These are phyloP conservation scores for Yarrowia porcina DNA, from an alignment of 805 yeast species.

Conservation along the genomic window DNA sequence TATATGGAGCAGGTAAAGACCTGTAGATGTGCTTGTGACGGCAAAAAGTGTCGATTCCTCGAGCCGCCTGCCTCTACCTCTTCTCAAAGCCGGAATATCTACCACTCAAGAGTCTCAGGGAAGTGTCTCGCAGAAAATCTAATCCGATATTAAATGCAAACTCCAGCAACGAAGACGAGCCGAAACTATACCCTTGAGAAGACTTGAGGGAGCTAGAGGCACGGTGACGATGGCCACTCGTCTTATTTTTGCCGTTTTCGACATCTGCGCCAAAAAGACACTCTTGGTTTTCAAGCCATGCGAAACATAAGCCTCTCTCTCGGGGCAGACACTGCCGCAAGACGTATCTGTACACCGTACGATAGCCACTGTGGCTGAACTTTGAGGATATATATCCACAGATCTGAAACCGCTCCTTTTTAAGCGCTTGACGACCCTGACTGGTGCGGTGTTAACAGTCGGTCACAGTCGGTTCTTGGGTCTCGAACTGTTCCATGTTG, in stretches of 20 bases:
- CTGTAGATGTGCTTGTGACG: too few relatives aligned
- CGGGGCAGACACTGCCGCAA: neutral
- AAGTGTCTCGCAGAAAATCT: neutral
- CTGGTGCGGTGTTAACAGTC: neutral
- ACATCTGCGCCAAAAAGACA: neutral
- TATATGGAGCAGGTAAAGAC: neutral
- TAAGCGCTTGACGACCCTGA: neutral
- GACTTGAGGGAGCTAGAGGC: neutral
- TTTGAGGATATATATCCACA: neutral
- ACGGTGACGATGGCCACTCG: neutral
- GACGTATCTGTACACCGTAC: neutral
- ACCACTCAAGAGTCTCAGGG: neutral
- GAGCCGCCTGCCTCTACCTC: neutral
- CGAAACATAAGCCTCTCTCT: neutral
- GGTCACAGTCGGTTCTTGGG: too few relatives aligned
- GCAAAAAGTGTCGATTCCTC: neutral
- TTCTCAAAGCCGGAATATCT: neutral
- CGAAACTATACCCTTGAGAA: neutral
- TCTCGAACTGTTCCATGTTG: neutral
- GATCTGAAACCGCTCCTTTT: neutral
- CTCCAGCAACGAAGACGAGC: neutral
- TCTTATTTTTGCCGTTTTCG: neutral
- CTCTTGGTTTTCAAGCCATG: neutral
- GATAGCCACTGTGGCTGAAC: constrained; percentile 15
- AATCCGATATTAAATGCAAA: neutral